Conservation (phyloP, 2,329 filamentous ascomycete species). For the Amylocarpus encephaloides region DNA sequence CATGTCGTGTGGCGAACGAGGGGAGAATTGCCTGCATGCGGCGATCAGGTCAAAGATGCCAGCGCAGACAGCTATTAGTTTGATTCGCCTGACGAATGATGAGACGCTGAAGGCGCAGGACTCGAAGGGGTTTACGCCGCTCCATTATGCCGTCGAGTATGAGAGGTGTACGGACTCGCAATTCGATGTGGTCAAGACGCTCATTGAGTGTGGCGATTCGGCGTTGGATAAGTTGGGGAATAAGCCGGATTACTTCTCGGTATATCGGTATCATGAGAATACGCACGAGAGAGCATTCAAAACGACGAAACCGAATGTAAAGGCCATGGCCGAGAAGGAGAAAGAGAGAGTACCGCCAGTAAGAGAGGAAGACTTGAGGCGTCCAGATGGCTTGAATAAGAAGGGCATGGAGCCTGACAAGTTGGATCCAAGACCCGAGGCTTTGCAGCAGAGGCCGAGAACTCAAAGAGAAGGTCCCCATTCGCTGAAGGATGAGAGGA, state of each 20-base stretch:
- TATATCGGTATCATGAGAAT: conserved; percentile 11
- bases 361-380: background rate
- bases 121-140: conserved; percentile 11
- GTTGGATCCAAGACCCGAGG: too few relatives aligned
- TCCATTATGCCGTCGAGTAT: conserved; percentile 16
- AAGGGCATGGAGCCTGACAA: too few relatives aligned
- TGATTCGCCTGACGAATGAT: conserved; percentile 8
- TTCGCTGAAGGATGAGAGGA: too few relatives aligned
- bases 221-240: conserved; percentile 11
- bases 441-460: too few relatives aligned
- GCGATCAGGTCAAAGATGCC: conserved; percentile 7
- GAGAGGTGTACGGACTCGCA: conserved; percentile 10
- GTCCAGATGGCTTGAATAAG: too few relatives aligned
- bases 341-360: background rate
- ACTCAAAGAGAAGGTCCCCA: too few relatives aligned
- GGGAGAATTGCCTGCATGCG: conserved; percentile 12
- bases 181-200: conserved; percentile 11
- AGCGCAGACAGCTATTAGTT: conserved; percentile 1
- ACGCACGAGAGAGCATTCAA: conserved; percentile 6
- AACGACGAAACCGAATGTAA: background rate
- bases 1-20: too few relatives aligned
- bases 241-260: conserved; percentile 4
- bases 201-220: conserved; percentile 1
- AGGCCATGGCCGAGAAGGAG: conserved; percentile 3
- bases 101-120: conserved; percentile 10